Conservation (phyloP, 805 yeast genomes). For the Barnettozyma californica region DNA sequence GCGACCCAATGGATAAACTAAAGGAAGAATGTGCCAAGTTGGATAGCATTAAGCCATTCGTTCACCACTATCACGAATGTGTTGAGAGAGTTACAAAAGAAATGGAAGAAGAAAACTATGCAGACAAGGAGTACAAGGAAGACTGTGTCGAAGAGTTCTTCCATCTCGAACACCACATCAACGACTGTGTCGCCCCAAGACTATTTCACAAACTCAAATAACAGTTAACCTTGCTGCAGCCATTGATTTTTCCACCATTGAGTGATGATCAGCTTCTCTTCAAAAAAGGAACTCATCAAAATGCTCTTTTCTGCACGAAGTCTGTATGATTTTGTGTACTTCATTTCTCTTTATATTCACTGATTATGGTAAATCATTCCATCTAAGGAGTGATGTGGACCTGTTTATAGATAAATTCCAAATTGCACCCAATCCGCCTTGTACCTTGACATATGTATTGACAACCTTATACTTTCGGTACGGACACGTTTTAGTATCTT, state of each 20-base stretch:
- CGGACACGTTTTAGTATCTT: background rate
- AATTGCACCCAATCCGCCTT: background rate
- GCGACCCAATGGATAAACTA: constrained; percentile 60
- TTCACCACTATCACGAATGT: constrained; percentile 92
- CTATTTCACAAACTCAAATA: constrained; percentile 81
- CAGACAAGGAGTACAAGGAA: constrained; percentile 75
- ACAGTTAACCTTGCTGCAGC: background rate
- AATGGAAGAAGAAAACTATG: constrained; percentile 80
- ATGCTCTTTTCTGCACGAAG: background rate
- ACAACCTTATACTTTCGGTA: background rate
- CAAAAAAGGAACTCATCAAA: background rate
- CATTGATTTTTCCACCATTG: background rate
- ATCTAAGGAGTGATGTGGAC: background rate
- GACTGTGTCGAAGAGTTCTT: constrained; percentile 98
- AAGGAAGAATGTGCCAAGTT: constrained; percentile 66
- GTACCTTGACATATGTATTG: background rate
- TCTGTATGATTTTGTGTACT: background rate
- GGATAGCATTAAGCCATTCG: constrained; percentile 61
- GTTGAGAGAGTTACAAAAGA: constrained; percentile 89
- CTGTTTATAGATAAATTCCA: background rate
- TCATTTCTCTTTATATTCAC: background rate
- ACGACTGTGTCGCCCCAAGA: constrained; percentile 87
- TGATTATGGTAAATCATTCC: background rate
- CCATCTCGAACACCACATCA: constrained; percentile 92
- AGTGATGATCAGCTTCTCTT: too few species aligned